Base-by-base conservation (phyloP, 1,139 yeast genomes). In the Scheffersomyces lignicola region DNA sequence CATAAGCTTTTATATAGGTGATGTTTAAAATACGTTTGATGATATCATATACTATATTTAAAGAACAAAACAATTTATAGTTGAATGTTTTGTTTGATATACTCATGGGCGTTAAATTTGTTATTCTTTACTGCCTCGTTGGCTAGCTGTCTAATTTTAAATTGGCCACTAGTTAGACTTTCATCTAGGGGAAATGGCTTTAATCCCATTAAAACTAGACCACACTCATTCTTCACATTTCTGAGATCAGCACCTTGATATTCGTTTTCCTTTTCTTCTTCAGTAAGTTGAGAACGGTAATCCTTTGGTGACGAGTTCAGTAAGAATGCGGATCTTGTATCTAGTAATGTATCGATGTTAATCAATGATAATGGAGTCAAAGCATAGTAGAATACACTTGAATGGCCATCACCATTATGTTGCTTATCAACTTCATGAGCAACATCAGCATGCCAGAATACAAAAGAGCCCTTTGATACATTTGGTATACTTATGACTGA, bases 361-460 rank as follows among this genome's bases (percentile, higher is more conserved):
- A 33, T 32, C 9, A 38, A 26, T 18, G 41, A 41, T 22, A 50
- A 48, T 7, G 54, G 54, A 37, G 46, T 34, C 31, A 42, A 46
- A 14, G 49, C 54, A 33, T 49, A 35, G 31, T 38, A 56, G 24
- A 57, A 49, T 5, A 69, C 78, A 5, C 68, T 57, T 3, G 77
- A 66, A 41, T 66, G 69, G 3, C 45, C 41, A 9, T 36, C 33
- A 2, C 77, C 78, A 13, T 40, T 41, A 43, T 71, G 76, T 4
- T 52, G 55, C 15, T 53, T 49, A 40, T 73, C 78, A 7, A 73
- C 78, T n/a, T 69, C 69, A 48, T 73, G 78, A 17, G 66, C 57
- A 26, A 62, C 36, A 44, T 73, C 79, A 38, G 67, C 57, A 47
- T 74, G 79, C 79, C 79, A 74, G 35, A 65, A 67, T 1, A 73